A percentile compares a stretch with the other conserved stretches of the same genome.
phyloP scores from a whole-genome alignment of 371 early-diverging fungal genomes.

The Capniomyces stellatus region DNA sequence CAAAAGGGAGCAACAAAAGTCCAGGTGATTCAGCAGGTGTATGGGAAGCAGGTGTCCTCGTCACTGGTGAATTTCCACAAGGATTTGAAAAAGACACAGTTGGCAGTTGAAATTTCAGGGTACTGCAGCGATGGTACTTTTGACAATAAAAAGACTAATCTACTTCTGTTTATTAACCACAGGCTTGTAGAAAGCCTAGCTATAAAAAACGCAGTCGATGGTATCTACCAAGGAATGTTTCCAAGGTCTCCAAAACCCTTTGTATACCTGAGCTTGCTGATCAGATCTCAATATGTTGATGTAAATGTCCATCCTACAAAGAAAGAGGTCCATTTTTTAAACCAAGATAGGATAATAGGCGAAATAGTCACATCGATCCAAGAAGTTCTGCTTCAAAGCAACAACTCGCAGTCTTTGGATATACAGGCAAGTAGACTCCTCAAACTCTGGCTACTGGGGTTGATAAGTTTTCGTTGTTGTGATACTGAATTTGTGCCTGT shows the following conservation, averaged over 20 bases:
- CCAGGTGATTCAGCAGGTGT: constrained; percentile 61
- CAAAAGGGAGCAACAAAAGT: constrained; percentile 32
- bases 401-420: constrained; percentile 26
- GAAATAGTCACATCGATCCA: constrained; percentile 42
- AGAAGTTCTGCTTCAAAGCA: constrained; percentile 15
- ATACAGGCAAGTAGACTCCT: no score
- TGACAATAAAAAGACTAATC: constrained; percentile 49
- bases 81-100: not conserved
- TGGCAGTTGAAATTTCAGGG: not conserved
- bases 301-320: constrained; percentile 99
- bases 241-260: constrained; percentile 75
- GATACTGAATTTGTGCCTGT: no score
- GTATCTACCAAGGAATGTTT: constrained; percentile 54
- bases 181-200: constrained; percentile 68
- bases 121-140: constrained; percentile 40
- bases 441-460: no score
- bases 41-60: constrained; percentile 52
- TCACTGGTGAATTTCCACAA: constrained; percentile 34
- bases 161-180: constrained; percentile 90
- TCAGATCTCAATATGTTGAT: constrained; percentile 75
- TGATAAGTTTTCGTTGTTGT: no score
- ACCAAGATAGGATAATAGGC: constrained; percentile 70
- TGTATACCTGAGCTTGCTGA: constrained; percentile 70
- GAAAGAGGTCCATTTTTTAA: constrained; percentile 72
- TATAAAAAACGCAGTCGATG: constrained; percentile 62